phyloP scores from a whole-genome alignment of 2,329 filamentous ascomycete species.

The Colletotrichum zoysiae region DNA sequence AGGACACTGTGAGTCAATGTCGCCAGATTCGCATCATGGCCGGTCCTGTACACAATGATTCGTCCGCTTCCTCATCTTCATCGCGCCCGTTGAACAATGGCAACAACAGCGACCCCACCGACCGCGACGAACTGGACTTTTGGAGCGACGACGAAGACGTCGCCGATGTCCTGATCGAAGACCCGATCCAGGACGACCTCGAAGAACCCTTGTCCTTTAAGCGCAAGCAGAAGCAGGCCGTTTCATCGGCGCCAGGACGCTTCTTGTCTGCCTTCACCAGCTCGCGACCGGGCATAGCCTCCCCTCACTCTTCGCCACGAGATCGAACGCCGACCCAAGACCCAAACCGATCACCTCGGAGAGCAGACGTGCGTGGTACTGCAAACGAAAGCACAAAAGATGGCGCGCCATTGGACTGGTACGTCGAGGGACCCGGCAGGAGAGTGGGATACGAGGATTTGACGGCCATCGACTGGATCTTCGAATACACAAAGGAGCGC shows the following conservation, averaged over 20 bases:
- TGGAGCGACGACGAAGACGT: constrained; percentile 55
- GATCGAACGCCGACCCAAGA: constrained; percentile 43
- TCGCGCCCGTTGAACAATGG: constrained; percentile 43
- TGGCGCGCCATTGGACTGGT: constrained; percentile 78
- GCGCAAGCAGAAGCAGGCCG: constrained; percentile 70
- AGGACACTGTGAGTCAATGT: constrained; percentile 33
- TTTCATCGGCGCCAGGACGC: constrained; percentile 60
- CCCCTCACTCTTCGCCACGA: constrained; percentile 39
- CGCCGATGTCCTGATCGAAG: constrained; percentile 62
- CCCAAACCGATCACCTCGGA: constrained; percentile 39
- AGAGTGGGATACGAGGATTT: constrained; percentile 96
- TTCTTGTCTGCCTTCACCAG: constrained; percentile 63
- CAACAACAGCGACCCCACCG: constrained; percentile 49
- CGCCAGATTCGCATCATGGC: constrained; percentile 55
- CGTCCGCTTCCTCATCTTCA: constrained; percentile 54
- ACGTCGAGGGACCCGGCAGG: constrained; percentile 87
- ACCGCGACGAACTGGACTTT: constrained; percentile 63
- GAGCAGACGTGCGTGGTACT: constrained; percentile 38
- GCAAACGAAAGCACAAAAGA: constrained; percentile 55
- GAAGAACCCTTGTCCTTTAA: constrained; percentile 76
- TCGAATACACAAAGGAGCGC: constrained; percentile 96
- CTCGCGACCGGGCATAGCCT: constrained; percentile 46
- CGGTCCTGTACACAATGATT: constrained; percentile 52
- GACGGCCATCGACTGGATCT: constrained; percentile 99
- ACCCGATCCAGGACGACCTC: constrained; percentile 66